Base-by-base conservation (phyloP, 257 asterid species). In the Lithospermum erythrorhizon region DNA sequence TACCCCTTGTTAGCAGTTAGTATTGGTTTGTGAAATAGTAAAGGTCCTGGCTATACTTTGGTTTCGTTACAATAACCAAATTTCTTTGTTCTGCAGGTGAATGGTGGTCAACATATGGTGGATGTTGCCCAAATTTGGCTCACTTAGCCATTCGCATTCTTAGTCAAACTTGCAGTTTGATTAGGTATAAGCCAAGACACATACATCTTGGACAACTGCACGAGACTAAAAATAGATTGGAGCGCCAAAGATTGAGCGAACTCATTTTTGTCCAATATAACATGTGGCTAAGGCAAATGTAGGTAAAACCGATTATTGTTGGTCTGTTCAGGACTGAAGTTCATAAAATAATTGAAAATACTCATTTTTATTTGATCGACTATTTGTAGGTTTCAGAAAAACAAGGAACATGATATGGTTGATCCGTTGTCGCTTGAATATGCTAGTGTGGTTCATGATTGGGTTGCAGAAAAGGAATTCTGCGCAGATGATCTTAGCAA, bases 41-140 rank as follows among this genome's bases (percentile, higher is more conserved):
- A 6, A 3, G 32, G 32, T 27, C 32, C 5, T 2, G 32, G 5
- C 32, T 52, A 49, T 58, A 64, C 81, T 78, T 53, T 69, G 52
- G 51, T 4, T 64, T 63, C 52, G 58, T 47, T 61, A 61, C 49
- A 60, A 64, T 65, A 53, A 65, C 63, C 73, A 41, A 16, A 35
- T 55, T 35, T 41, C 58, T 55, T 47, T 56, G 17, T 55, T 19
- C 64, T 74, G 69, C 68, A 91, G 98, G 85, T 68, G 97, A 89
- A 72, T 93, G 98, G 98, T 93, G 97, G 98, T 70, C 80, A 23
- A 77, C 88, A 24, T 93, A 89, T 66, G 98, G 97, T 52, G 97
- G 95, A 69, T 85, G 90, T 30, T 86, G 97, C 74, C 95, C 97
- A 14, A 89, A 80, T 79, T 76, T 93, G 80, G 86, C 94, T 65